Percentiles rank a stretch among this genome's conserved stretches.
phyloP scores from a whole-genome alignment of 805 yeast species.

The Ogataea naganishii region DNA sequence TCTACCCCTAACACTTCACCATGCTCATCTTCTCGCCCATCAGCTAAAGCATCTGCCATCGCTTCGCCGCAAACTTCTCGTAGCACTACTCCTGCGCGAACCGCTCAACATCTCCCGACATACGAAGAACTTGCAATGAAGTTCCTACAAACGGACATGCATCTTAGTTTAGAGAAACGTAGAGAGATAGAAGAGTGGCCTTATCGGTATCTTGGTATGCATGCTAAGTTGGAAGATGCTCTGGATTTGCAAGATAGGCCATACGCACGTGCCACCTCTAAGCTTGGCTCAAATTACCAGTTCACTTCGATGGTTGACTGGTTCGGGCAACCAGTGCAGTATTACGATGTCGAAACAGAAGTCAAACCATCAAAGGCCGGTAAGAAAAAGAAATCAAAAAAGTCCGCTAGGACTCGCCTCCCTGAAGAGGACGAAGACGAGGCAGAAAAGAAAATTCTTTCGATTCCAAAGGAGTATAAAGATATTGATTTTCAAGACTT shows the following conservation, averaged over 20 bases:
- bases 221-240: slow-evolving; percentile 67
- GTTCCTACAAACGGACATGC: slow-evolving; percentile 39
- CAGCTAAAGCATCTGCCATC: background rate
- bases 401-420: slow-evolving; percentile 10
- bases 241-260: slow-evolving; percentile 71
- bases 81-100: slow-evolving; percentile 3
- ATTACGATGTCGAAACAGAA: slow-evolving; percentile 38
- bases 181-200: slow-evolving; percentile 70
- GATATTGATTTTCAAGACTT: slow-evolving; percentile 34
- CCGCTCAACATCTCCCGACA: slow-evolving; percentile 27
- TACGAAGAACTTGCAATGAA: slow-evolving; percentile 51
- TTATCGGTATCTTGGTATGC: slow-evolving; percentile 69
- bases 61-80: slow-evolving; percentile 4
- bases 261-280: slow-evolving; percentile 70
- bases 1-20: background rate
- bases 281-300: slow-evolving; percentile 70
- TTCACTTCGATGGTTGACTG: slow-evolving; percentile 57
- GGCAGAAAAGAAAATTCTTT: slow-evolving; percentile 8
- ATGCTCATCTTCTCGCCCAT: background rate
- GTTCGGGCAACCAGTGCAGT: slow-evolving; percentile 57
- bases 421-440: slow-evolving; percentile 12
- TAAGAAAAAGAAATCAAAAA: slow-evolving; percentile 17
- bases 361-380: slow-evolving; percentile 12
- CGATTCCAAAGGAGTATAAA: slow-evolving; percentile 38
- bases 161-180: slow-evolving; percentile 33